Base-by-base conservation (phyloP, 2,329 filamentous ascomycete genomes). In the Coniochaeta pulveracea region DNA sequence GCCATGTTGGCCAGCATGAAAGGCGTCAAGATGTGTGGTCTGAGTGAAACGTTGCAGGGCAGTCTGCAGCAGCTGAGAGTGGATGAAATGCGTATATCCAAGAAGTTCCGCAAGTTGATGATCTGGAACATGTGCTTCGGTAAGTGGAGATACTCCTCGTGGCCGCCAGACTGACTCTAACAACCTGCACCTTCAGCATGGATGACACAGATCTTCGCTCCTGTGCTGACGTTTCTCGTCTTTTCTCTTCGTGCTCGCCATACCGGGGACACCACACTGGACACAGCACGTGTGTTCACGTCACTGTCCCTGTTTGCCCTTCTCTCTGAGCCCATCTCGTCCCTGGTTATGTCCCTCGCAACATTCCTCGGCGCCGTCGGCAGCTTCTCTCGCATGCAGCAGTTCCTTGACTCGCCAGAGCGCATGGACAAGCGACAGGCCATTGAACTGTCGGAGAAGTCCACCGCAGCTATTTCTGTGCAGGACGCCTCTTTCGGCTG, bases 11-110 rank as follows among this genome's bases (percentile, higher is more conserved):
- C 43, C 4, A 49, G 53, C 9, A 63, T 65, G 40, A 64, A 63
- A 35, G 52, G 55, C 3, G 46, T 65, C 35, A 64, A 64, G 30
- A 61, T 65, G 53, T 56, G 56, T 41, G 62, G 61, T 0, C 46
- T 64, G 4, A 52, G 50, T 2, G 47, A 52, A 18, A 51, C 45
- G 19, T 43, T 62, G 15, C 41, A 44, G 4, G 26, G 39, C 2
- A 44, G 50, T 11, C 37, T 63, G 1, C 58, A 61, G 23, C 34
- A 45, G 10, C 39, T 62, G 1, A 48, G 61, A 10, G 42, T 54
- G 1, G 34, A 47, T 2, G 61, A 64, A 39, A 40, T 65, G n/a
- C 45, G 49, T 4, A 40, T 58, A 1, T 63, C 60, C 0, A 50
- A 49, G 26, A 43, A 45, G 6, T 61, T 56, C 26, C 45, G 60